Evolutionary conservation across 306 rosid species (phyloP).

Genomic region (Abrus pulchellus): DNA sequence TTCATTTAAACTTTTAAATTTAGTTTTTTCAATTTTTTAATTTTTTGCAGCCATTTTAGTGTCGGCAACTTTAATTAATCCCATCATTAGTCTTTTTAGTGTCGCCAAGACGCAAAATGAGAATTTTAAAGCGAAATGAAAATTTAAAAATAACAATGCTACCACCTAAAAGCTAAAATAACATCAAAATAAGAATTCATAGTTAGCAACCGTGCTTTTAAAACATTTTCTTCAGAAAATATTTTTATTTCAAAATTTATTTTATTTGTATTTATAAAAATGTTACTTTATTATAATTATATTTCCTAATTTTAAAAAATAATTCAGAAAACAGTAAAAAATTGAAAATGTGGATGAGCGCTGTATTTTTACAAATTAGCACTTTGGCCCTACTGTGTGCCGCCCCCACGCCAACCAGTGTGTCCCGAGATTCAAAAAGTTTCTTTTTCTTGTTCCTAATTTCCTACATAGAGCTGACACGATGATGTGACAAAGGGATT

Average conservation of each 20-base stretch:
- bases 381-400: slow-evolving; percentile 26
- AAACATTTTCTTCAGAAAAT: too few species aligned
- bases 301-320: too few species aligned
- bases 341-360: background rate
- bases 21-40: background rate
- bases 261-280: too few species aligned
- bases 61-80: slow-evolving; percentile 35
- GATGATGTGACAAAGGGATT: background rate
- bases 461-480: slow-evolving; percentile 49
- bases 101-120: slow-evolving; percentile 28
- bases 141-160: background rate
- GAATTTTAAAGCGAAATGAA: background rate
- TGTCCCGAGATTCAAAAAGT: slow-evolving; percentile 28
- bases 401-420: slow-evolving; percentile 40
- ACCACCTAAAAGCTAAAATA: background rate
- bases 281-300: too few species aligned
- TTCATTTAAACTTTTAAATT: background rate
- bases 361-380: background rate
- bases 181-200: background rate
- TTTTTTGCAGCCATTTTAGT: slow-evolving; percentile 1
- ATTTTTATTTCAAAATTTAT: too few species aligned
- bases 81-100: slow-evolving; percentile 27
- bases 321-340: too few species aligned
- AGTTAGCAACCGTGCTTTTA: background rate
- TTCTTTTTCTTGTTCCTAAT: background rate